Base-by-base conservation (phyloP, 169 alveolate genomes). In the Eimeria tenella region DNA sequence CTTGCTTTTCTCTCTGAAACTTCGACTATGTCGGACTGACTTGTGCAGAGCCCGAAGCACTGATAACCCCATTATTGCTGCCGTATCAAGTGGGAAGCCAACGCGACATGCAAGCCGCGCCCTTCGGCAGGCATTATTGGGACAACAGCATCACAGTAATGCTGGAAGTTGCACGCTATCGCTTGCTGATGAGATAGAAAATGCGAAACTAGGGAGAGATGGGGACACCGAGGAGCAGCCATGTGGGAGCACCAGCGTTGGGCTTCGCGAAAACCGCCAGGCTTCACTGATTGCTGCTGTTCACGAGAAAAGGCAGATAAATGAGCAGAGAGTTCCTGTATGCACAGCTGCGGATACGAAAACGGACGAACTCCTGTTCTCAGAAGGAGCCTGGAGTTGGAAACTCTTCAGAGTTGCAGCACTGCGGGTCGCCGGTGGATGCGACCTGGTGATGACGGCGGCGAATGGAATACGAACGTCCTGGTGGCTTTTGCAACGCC, bases 401-500 rank as follows among this genome's bases (percentile, higher is more conserved):
- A n/a, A 3, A 55, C 10, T 84, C 4, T 42, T 15, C 55, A 62
- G 23, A 42, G 63, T 77, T 52, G 49, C 52, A 17, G 63, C 23
- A 5, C 10, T 31, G 42, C 42, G 42, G 42, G 42, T 31, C 42
- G 25, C 42, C 11, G 71, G 79, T 42, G 58, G 5, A 19, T 25
- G 42, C 21, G 65, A 13, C 62, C 65, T 84, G n/a, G 23, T 62
- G 23, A 71, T 5, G 23, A 56, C 81, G 0, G 91, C 15, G 5
- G 75, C 10, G 58, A 62, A 62, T 77, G 81, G 79, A 17, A 42
- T 62, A 23, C 49, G 79, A 84, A 60, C 91, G 63, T 11, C n/a
- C 53, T 60, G 56, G 81, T 84, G 91, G 81, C 53, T 84, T 17
- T 84, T 31, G 19, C 13, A 23, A 23, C 91, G 79, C 62, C 52